Conservation (phyloP, 2,329 filamentous ascomycete genomes). For the Mycosphaerella arachidis region DNA sequence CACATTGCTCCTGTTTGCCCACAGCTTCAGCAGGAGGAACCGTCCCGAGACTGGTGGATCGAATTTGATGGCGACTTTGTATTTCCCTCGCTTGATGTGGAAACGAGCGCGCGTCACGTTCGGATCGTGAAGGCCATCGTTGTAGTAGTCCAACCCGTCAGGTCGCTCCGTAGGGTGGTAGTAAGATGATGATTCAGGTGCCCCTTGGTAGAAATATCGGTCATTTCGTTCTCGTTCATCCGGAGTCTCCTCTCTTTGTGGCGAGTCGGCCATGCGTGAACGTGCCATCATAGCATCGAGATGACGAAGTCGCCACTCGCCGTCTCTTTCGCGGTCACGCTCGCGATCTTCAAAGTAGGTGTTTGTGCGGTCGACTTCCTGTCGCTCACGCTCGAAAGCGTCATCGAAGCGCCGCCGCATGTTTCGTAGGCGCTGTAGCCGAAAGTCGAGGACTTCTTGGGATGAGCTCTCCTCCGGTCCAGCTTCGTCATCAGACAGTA, state of each 20-base stretch:
- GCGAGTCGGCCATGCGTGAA: slow-evolving; percentile 21
- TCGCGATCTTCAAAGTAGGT: slow-evolving; percentile 6
- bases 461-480: slow-evolving; percentile 30
- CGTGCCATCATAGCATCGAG: slow-evolving; percentile 28
- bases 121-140: slow-evolving; percentile 23
- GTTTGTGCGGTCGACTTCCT: slow-evolving; percentile 8
- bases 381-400: slow-evolving; percentile 23
- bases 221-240: slow-evolving; percentile 14
- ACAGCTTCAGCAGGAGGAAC: slow-evolving; percentile 85
- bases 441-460: slow-evolving; percentile 33
- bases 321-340: slow-evolving; percentile 12
- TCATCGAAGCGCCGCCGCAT: slow-evolving; percentile 29
- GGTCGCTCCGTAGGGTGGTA: slow-evolving; percentile 9
- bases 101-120: slow-evolving; percentile 63
- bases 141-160: slow-evolving; percentile 16
- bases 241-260: slow-evolving; percentile 18
- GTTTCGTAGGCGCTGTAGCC: slow-evolving; percentile 25
- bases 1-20: slow-evolving; percentile 77
- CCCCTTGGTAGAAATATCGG: slow-evolving; percentile 18
- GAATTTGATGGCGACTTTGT: slow-evolving; percentile 81
- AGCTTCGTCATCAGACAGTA: slow-evolving; percentile 29
- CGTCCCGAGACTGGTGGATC: slow-evolving; percentile 66
- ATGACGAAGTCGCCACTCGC: slow-evolving; percentile 20
- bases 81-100: slow-evolving; percentile 75
- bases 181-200: slow-evolving; percentile 8